Evolutionary conservation across 2,329 filamentous ascomycete species (phyloP), one percentile per base, ranked within the genome.

Genomic region (Sporothrix brasiliensis): DNA sequence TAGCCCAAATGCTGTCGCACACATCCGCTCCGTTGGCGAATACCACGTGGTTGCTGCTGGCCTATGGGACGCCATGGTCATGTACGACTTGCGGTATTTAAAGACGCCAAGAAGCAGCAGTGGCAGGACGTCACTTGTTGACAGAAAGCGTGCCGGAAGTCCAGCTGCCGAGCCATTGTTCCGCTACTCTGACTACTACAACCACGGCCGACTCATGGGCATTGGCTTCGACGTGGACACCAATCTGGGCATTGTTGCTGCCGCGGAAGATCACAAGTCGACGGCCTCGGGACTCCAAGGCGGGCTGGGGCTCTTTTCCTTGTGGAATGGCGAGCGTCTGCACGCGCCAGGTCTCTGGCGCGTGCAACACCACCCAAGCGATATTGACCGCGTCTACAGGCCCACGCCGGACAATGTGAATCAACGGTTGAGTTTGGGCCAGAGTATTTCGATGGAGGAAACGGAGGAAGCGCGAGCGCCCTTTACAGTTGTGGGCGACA

Each of bases 71-170:
- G 79, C 75, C 68, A 84, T 90, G 79, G 80, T 80, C 1, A 77
- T 89, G 5, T 90, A 88, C 74, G 88, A 90, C 73, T 72, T 86
- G 44, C 86, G 88, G 1, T 87, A 81, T 73, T 19, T 73, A 14
- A 34, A 34, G n/a, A 16, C 70, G 24, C 19, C 52, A 2, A n/a
- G 50, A n/a, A 16, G 10, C n/a, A 10, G 13, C 39, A 21, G 58
- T 16, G n/a, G 19, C 39, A 39, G 39, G 5, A 7, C 10, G 10
- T 41, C 41, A 13, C 47, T 16, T 4, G n/a, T 39, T n/a, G 14
- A 4, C 16, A 10, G 21, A 24, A 49, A 27, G 39, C 11, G 2
- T 3, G 13, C 21, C 16, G 24, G 16, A n/a, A 13, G 34, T 21
- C 21, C 52, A 14, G 27, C 19, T 24, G 75, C 78, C 0, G 72